phyloP scores from a whole-genome alignment of 1,284 basidiomycete species.

The Ceratobasidium sp. region DNA sequence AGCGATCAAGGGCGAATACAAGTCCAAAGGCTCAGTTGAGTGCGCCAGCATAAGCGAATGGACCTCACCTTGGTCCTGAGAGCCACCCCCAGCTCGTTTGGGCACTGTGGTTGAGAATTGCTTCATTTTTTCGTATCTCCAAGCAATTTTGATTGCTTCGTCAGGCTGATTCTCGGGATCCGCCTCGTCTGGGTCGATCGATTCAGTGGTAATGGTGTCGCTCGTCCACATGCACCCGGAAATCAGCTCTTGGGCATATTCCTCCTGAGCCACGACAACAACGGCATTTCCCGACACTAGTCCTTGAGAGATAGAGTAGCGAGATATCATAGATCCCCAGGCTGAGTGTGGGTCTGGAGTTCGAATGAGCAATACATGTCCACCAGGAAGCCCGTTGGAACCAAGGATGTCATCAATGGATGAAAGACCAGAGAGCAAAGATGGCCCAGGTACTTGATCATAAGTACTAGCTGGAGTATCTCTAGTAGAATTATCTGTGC shows the following conservation, averaged over 20 bases:
- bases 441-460: neutral
- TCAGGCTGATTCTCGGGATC: constrained; percentile 51
- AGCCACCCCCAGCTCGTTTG: constrained; percentile 39
- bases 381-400: constrained; percentile 85
- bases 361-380: constrained; percentile 73
- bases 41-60: neutral
- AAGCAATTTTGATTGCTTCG: constrained; percentile 81
- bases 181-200: constrained; percentile 42
- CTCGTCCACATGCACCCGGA: constrained; percentile 79
- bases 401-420: constrained; percentile 96
- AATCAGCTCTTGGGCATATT: constrained; percentile 61
- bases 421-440: constrained; percentile 69
- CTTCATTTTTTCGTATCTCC: constrained; percentile 93
- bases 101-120: constrained; percentile 85
- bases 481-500: too few species aligned
- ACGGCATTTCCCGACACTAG: constrained; percentile 73
- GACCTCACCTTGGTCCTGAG: constrained; percentile 15
- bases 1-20: constrained; percentile 65
- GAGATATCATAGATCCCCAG: constrained; percentile 85
- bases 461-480: neutral
- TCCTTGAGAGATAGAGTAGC: constrained; percentile 89
- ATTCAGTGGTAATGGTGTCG: constrained; percentile 11
- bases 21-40: neutral
- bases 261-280: constrained; percentile 65
- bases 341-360: constrained; percentile 84